A percentile compares a stretch with the other conserved stretches of the same genome.
Conservation (phyloP, 2,329 filamentous ascomycete genomes). For the Aspergillus brunneoviolaceus region DNA sequence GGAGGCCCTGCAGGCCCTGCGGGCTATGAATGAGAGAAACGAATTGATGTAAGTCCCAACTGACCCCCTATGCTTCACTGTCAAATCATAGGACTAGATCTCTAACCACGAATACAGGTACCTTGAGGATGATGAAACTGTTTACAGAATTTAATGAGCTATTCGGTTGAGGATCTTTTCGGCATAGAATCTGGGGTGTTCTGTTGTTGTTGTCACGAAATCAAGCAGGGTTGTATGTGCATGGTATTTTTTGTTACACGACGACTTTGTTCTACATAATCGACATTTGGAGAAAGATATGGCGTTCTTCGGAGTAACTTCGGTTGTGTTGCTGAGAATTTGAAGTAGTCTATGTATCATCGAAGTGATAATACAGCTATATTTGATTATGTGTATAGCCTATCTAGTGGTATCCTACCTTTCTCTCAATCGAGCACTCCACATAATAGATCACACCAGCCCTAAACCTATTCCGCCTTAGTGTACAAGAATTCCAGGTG, state of each 20-base stretch:
- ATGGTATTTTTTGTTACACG: neutral
- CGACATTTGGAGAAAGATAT: neutral
- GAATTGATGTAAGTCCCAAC: constrained; percentile 78
- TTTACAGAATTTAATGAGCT: constrained; percentile 64
- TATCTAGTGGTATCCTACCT: too few species aligned
- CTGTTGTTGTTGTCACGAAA: neutral
- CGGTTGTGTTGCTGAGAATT: neutral
- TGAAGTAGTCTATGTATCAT: neutral
- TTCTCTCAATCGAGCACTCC: too few species aligned
- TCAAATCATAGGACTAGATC: neutral
- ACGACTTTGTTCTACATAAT: neutral
- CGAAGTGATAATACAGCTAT: neutral
- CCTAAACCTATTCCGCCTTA: too few species aligned
- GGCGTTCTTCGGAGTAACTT: neutral
- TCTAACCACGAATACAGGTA: constrained; percentile 34
- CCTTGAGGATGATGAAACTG: constrained; percentile 57
- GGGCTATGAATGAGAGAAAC: constrained; percentile 77
- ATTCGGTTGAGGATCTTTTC: constrained; percentile 2
- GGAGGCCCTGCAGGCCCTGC: constrained; percentile 76
- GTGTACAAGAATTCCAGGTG: too few species aligned
- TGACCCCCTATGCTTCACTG: neutral
- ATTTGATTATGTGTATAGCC: too few species aligned
- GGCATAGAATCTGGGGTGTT: neutral
- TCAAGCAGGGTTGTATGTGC: neutral
- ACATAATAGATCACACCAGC: too few species aligned